phyloP scores from a whole-genome alignment of 2,329 filamentous ascomycete genomes.

The Pseudonectria buxi region DNA sequence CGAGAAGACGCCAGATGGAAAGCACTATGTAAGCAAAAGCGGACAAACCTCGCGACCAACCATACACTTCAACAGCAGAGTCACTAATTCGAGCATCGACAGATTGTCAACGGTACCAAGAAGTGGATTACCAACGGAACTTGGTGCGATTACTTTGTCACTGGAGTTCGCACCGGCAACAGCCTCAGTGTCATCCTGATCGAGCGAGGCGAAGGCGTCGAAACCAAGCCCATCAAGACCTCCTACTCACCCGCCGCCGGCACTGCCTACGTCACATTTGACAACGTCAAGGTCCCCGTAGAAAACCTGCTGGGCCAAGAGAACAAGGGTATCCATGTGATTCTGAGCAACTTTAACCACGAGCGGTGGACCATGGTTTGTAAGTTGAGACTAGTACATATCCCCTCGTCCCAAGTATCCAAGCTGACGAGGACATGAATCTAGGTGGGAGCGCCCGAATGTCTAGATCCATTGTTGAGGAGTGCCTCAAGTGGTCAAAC shows the following conservation, averaged over 20 bases:
- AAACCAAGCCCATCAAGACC: constrained; percentile 73
- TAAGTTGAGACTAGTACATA: constrained; percentile 25
- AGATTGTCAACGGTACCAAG: constrained; percentile 64
- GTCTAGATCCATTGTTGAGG: constrained; percentile 66
- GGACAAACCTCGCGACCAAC: constrained; percentile 3
- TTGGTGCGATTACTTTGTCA: constrained; percentile 78
- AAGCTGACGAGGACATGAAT: constrained; percentile 5
- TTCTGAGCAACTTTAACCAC: constrained; percentile 85
- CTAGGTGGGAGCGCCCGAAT: constrained; percentile 53
- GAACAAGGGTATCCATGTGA: constrained; percentile 79
- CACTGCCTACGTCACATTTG: constrained; percentile 74
- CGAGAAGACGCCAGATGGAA: constrained; percentile 66
- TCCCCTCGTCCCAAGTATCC: not conserved
- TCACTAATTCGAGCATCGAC: not conserved
- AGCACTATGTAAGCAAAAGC: constrained; percentile 53
- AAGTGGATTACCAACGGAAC: constrained; percentile 84
- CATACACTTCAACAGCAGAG: not conserved
- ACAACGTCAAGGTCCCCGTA: constrained; percentile 79
- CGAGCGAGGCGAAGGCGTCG: constrained; percentile 64
- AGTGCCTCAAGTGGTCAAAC: constrained; percentile 83
- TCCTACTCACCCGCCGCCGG: constrained; percentile 73
- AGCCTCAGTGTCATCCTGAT: constrained; percentile 73
- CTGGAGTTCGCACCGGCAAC: constrained; percentile 71
- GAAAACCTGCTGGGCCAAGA: constrained; percentile 73
- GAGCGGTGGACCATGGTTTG: constrained; percentile 73